A percentile compares a stretch with the other conserved stretches of the same genome.
Conservation (phyloP, 768 basidiomycete genomes). For the Lenzites betulinus region DNA sequence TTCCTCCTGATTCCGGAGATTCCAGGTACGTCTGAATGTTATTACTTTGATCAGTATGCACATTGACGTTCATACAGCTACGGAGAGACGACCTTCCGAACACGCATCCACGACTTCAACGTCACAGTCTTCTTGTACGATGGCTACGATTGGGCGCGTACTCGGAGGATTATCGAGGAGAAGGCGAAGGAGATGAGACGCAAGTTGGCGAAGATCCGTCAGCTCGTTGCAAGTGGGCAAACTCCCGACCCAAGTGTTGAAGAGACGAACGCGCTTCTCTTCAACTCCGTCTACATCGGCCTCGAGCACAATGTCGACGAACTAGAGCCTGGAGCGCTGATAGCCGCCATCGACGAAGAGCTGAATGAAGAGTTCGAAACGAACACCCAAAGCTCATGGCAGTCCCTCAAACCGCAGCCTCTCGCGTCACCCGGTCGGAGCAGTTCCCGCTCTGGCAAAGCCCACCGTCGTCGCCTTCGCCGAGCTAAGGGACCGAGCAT, state of each 20-base stretch:
- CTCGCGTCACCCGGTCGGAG: slow-evolving; percentile 39
- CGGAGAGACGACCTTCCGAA: slow-evolving; percentile 50
- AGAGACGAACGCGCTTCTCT: slow-evolving; percentile 72
- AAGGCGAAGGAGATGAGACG: slow-evolving; percentile 87
- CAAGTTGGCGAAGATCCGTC: slow-evolving; percentile 84
- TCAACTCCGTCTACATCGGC: slow-evolving; percentile 94
- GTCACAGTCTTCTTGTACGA: slow-evolving; percentile 79
- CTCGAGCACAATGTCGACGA: slow-evolving; percentile 76
- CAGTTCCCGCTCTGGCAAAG: slow-evolving; percentile 21
- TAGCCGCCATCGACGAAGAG: slow-evolving; percentile 93
- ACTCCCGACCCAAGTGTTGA: slow-evolving; percentile 76
- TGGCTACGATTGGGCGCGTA: slow-evolving; percentile 92
- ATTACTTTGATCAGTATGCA: background rate
- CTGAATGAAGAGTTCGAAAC: slow-evolving; percentile 76
- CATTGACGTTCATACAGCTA: slow-evolving; percentile 31
- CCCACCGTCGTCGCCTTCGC: slow-evolving; percentile 48
- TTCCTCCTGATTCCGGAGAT: slow-evolving; percentile 56
- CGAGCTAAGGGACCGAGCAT: slow-evolving; percentile 81
- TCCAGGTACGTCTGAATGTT: slow-evolving; percentile 46
- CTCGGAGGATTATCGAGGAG: slow-evolving; percentile 84
- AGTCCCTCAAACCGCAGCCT: slow-evolving; percentile 62
- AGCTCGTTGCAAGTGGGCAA: slow-evolving; percentile 90
- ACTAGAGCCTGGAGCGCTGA: slow-evolving; percentile 72
- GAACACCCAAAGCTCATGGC: slow-evolving; percentile 86
- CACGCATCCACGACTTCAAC: slow-evolving; percentile 63